Percentiles rank a stretch among this genome's conserved stretches.
Conservation (phyloP, 2,329 filamentous ascomycete genomes). For the Amauroascus verrucosus region DNA sequence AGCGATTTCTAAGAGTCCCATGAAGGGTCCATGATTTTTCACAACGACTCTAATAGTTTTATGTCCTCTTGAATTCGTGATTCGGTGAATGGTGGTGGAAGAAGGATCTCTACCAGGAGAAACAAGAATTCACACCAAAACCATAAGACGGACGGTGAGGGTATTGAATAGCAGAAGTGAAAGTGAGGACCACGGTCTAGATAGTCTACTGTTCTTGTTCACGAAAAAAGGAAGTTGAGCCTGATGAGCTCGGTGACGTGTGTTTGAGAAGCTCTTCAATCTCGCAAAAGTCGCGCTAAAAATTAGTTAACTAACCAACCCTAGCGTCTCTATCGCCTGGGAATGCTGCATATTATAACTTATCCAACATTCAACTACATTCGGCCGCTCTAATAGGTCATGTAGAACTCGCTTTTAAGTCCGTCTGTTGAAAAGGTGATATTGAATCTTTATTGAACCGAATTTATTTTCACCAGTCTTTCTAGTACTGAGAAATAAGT, state of each 20-base stretch:
- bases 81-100: background rate
- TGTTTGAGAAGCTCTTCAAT: background rate
- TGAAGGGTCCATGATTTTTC: slow-evolving; percentile 6
- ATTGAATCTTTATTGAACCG: too few species aligned
- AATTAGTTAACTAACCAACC: too few species aligned
- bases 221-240: background rate
- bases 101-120: background rate
- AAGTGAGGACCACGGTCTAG: background rate
- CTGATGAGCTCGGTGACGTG: background rate
- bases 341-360: too few species aligned
- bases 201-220: background rate
- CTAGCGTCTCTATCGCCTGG: too few species aligned
- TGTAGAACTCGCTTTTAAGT: too few species aligned
- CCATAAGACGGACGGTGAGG: background rate
- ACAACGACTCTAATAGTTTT: background rate
- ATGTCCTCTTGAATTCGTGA: background rate
- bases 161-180: background rate
- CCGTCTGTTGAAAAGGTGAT: too few species aligned
- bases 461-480: too few species aligned
- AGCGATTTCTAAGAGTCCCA: background rate
- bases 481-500: too few species aligned
- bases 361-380: too few species aligned
- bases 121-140: background rate
- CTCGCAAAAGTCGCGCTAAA: background rate
- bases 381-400: too few species aligned